phyloP scores from a whole-genome alignment of 805 yeast species.

The Clavispora vitiphila region DNA sequence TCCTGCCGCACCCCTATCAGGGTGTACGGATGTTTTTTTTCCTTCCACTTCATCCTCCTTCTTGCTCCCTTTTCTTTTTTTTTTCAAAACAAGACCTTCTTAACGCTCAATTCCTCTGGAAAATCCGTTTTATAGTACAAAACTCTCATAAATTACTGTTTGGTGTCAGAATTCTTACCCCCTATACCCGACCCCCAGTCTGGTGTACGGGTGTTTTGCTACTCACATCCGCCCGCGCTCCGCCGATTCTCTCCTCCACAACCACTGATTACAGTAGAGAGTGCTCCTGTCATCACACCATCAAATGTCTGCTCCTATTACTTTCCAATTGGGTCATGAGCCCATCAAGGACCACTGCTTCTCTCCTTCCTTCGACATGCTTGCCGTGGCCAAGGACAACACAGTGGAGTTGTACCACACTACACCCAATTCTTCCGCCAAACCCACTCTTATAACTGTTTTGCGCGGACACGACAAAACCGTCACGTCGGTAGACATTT shows the following conservation, averaged over 20 bases:
- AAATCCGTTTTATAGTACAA: too few relatives aligned
- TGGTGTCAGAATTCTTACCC: too few relatives aligned
- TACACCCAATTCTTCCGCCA: conserved; percentile 29
- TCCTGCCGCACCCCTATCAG: background rate
- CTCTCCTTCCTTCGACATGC: conserved; percentile 53
- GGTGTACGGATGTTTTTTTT: background rate
- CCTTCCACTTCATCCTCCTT: background rate
- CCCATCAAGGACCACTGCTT: conserved; percentile 93
- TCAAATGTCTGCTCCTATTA: conserved; percentile 24
- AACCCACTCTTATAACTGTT: conserved; percentile 59
- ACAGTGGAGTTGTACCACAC: conserved; percentile 70
- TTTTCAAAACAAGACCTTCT: too few relatives aligned
- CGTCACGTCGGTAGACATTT: conserved; percentile 91
- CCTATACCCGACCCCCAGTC: background rate
- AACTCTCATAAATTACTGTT: too few relatives aligned
- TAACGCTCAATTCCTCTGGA: too few relatives aligned
- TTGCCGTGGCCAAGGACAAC: conserved; percentile 81
- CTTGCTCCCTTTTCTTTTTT: too few relatives aligned
- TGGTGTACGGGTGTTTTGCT: conserved; percentile 7
- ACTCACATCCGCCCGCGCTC: background rate
- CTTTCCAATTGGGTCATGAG: conserved; percentile 67
- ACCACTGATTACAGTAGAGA: conserved; percentile 14
- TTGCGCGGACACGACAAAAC: conserved; percentile 87
- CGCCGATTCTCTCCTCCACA: conserved; percentile 1
- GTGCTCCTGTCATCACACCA: conserved; percentile 13